Conservation (phyloP, 768 basidiomycete species). For the Termitomyces sp. region DNA sequence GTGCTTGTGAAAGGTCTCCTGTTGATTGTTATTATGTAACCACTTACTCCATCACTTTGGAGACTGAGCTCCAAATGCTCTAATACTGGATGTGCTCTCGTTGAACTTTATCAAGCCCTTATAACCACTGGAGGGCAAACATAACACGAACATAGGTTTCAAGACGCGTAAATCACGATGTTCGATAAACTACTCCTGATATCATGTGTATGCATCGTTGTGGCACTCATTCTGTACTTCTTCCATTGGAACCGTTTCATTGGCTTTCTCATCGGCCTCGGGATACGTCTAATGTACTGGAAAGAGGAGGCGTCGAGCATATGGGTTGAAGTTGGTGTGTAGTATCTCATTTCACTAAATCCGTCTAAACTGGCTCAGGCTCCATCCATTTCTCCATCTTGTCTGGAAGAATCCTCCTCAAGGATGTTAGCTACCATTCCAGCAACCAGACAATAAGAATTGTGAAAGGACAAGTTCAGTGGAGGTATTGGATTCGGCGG, state of each 20-base stretch:
- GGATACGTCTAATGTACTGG: conserved; percentile 75
- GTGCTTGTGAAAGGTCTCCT: not conserved
- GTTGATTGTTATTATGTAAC: not conserved
- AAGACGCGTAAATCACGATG: conserved; percentile 30
- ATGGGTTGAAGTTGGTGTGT: conserved; percentile 77
- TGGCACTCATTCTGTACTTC: conserved; percentile 62
- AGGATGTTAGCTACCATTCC: conserved; percentile 85
- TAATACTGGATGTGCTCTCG: not conserved
- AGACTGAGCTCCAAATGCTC: not conserved
- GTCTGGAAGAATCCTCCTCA: conserved; percentile 81
- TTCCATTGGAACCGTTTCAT: conserved; percentile 92
- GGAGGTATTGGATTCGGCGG: conserved; percentile 90
- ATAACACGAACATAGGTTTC: not conserved
- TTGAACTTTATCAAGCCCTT: not conserved
- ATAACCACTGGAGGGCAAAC: not conserved
- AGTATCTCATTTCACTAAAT: conserved; percentile 11
- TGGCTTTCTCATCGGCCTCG: conserved; percentile 57
- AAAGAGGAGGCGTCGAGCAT: conserved; percentile 67
- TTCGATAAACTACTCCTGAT: conserved; percentile 56
- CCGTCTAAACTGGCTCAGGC: conserved; percentile 36
- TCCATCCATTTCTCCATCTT: conserved; percentile 90
- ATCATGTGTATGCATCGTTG: conserved; percentile 52
- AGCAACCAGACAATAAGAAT: conserved; percentile 86
- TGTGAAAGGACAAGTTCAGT: conserved; percentile 80
- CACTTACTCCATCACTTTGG: not conserved